phyloP scores from a whole-genome alignment of 352 stramenopile species.

The Globisporangium emineosum region DNA sequence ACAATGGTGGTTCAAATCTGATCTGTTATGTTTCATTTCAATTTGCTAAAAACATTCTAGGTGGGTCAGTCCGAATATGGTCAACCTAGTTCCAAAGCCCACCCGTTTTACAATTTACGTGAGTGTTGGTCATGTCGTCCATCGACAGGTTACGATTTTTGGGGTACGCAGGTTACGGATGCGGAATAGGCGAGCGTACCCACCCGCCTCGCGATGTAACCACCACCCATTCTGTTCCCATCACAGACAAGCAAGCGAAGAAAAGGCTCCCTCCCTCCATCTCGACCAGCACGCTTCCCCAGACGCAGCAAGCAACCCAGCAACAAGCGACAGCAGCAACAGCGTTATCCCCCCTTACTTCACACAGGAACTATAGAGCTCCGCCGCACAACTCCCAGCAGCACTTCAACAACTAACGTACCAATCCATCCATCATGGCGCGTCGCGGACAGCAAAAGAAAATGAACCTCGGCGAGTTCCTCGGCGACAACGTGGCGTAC shows the following conservation, averaged over 20 bases:
- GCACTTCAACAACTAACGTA: background rate
- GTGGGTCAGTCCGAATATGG: no score
- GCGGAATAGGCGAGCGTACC: background rate
- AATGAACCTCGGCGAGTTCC: slow-evolving; percentile 72
- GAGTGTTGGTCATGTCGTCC: background rate
- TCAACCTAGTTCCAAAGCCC: no score
- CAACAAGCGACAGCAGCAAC: background rate
- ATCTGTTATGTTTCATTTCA: background rate
- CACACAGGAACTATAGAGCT: background rate
- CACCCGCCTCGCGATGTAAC: slow-evolving; percentile 3
- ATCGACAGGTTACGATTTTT: no score
- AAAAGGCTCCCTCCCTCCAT: slow-evolving; percentile 7
- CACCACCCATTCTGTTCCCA: slow-evolving; percentile 13
- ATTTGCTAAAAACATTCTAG: background rate
- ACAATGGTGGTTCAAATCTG: background rate
- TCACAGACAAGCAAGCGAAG: background rate
- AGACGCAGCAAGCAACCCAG: background rate
- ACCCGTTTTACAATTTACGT: background rate
- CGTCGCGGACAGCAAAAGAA: slow-evolving; percentile 45
- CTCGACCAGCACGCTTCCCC: background rate
- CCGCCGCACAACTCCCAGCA: background rate
- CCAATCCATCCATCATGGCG: slow-evolving; percentile 32
- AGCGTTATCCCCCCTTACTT: background rate
- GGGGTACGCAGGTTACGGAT: background rate
- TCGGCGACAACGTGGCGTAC: slow-evolving; percentile 63